Evolutionary conservation across 2,329 filamentous ascomycete genomes (phyloP), one percentile per base, ranked within the genome.

Genomic region (Ilyonectria destructans): DNA sequence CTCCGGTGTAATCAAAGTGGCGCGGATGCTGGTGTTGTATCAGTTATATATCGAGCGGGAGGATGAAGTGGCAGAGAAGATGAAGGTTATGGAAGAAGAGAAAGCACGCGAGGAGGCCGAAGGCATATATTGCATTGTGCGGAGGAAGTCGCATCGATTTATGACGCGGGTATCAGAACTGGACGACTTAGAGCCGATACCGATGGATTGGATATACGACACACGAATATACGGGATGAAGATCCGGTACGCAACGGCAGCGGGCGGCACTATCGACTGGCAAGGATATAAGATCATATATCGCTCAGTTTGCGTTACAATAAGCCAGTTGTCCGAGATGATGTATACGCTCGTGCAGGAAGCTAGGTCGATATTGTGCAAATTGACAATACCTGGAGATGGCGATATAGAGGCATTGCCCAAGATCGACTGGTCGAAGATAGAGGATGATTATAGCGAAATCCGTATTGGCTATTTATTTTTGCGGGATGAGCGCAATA

Each of bases 141-240:
- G 35, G 35, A 37, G 35, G 1, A 66, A 65, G 51, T 55, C 67
- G 26, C 45, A 62, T 54, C 62, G 69, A 43, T 74, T 71, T 40
- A 72, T 72, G 51, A 74, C 58, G 7, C 29, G 35, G 29, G 69
- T 45, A 15, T 23, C 52, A 12, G 54, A 48, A 2, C 31, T 23
- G 5, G 21, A 9, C 0, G 33, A 68, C 6, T 37, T 33, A 6
- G 21, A 62, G 31, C 67, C 58, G 15, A 69, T 23, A 6, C 68
- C 62, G 45, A 72, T 74, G 49, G 65, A 74, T 55, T 74, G 56
- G 67, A 72, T 74, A 8, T 64, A 65, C 23, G 49, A 71, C 6
- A 19, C 29, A 23, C 58, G 45, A 0, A 65, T 43, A 19, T 69
- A 70, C 43, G 52, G 62, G 2, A 58, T 71, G 35, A 33, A 67